Percentiles rank a stretch among this genome's conserved stretches.
These are phyloP conservation scores for Kwoniella sp. DNA, from an alignment of 768 basidiomycete genomes.

Conservation along the genomic window DNA sequence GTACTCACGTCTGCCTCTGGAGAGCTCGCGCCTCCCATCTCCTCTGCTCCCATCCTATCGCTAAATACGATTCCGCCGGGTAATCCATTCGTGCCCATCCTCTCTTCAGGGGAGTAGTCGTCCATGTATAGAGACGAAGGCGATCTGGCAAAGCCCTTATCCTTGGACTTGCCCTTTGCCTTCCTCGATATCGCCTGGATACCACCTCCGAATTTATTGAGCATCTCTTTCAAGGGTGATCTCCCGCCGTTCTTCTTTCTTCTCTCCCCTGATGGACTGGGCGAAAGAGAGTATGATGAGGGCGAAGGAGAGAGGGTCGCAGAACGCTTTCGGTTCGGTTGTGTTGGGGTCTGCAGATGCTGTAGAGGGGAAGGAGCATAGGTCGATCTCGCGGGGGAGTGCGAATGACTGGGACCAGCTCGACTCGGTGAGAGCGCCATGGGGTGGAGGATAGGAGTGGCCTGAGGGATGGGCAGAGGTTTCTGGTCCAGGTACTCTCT, in stretches of 20 bases:
- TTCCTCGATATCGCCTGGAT: slow-evolving; percentile 32
- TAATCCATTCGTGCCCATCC: slow-evolving; percentile 36
- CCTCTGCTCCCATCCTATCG: slow-evolving; percentile 43
- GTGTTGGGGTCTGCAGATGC: slow-evolving; percentile 34
- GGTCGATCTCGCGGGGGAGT: slow-evolving; percentile 3
- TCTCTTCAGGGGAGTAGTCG: slow-evolving; percentile 9
- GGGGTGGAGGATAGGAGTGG: slow-evolving; percentile 12
- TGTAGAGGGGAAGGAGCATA: slow-evolving; percentile 32
- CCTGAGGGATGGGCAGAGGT: slow-evolving; percentile 29
- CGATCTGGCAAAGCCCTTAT: slow-evolving; percentile 14
- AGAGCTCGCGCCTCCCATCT: slow-evolving; percentile 22
- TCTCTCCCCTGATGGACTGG: slow-evolving; percentile 27
- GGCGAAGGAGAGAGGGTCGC: slow-evolving; percentile 28
- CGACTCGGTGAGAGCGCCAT: background rate
- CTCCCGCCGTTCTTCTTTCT: slow-evolving; percentile 18
- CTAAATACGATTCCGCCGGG: slow-evolving; percentile 42
- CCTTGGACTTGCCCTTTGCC: slow-evolving; percentile 29
- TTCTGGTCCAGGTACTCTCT: slow-evolving; percentile 38
- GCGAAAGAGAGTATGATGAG: slow-evolving; percentile 29
- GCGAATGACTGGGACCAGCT: slow-evolving; percentile 10
- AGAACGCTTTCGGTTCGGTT: slow-evolving; percentile 14
- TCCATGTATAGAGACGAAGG: slow-evolving; percentile 14
- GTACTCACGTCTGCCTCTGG: slow-evolving; percentile 12
- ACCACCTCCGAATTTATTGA: slow-evolving; percentile 35
- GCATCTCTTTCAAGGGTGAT: slow-evolving; percentile 41